A percentile compares a stretch with the other conserved stretches of the same genome.
Conservation (phyloP, 768 basidiomycete species). For the Clitopilus passeckerianus region DNA sequence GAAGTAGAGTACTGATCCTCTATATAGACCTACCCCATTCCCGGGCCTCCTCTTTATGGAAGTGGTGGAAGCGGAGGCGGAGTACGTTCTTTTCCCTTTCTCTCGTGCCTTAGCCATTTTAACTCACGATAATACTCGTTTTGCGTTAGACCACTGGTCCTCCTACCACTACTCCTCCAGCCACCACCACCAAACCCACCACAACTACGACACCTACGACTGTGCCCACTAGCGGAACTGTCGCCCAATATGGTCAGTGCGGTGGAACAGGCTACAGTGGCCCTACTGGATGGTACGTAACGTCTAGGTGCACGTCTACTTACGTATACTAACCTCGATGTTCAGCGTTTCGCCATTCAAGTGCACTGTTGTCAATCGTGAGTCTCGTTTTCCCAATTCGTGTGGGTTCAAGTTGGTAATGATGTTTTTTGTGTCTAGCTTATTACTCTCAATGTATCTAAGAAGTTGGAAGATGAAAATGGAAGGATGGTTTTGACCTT, state of each 20-base stretch:
- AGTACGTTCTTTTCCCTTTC: conserved; percentile 3
- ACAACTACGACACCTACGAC: conserved; percentile 5
- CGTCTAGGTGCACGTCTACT: neutral
- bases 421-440: conserved; percentile 4
- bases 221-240: conserved; percentile 19
- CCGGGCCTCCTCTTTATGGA: conserved; percentile 44
- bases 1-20: neutral
- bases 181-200: conserved; percentile 12
- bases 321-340: neutral
- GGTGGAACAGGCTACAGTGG: conserved; percentile 37
- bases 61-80: neutral
- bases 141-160: conserved; percentile 1
- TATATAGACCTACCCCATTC: conserved; percentile 32
- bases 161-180: conserved; percentile 8
- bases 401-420: too few relatives aligned
- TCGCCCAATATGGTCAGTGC: conserved; percentile 36
- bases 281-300: conserved; percentile 29
- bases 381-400: too few relatives aligned
- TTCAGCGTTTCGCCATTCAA: conserved; percentile 29
- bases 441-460: conserved; percentile 34
- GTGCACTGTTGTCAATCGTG: conserved; percentile 25
- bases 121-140: neutral
- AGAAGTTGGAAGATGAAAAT: conserved; percentile 1
- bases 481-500: neutral
- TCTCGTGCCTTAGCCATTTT: neutral